Base-by-base conservation (phyloP, 2,329 filamentous ascomycete genomes). In the Neofusicoccum umdonicola region DNA sequence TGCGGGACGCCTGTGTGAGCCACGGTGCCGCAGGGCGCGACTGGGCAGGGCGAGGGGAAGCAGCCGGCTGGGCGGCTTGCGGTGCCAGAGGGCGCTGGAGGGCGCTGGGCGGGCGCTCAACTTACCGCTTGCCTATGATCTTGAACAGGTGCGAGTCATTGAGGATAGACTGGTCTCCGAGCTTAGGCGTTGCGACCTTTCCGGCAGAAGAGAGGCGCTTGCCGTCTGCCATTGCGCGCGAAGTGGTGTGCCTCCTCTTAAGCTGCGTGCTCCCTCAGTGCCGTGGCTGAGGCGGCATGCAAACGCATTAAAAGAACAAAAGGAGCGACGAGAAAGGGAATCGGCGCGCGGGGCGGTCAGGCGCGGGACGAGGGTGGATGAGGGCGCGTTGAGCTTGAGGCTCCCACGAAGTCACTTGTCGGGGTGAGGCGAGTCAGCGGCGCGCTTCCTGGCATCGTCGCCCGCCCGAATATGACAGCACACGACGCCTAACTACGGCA, bases 81-180 rank as follows among this genome's bases (percentile, higher is more conserved):
- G 42, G 19, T 19, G 19, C 58, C 41, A 35, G 61, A 31, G 27
- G 27, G 27, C 27, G 27, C 27, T 31, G 27, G 27, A 31, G 27
- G 27, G 27, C 27, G 27, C 27, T 31, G 27, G 27, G 6, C 27
- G 41, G 56, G 62, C 42, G 52, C 44, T 57, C 45, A 27, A 75
- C 84, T 75, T 80, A 88, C 86, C 84, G 83, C 68, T 84, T 84
- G 68, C 87, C 87, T 73, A 89, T 83, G 57, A 84, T 84, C 75
- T 84, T 85, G 74, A 81, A 84, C 71, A 89, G 76, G 60, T 81
- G 56, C 63, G 63, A 65, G 54, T 65, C 63, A 52, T 65, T 65
- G 54, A 65, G 63, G 27, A 65, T 52, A 45, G 63, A 65, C 63
- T 65, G 63, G 63, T 65, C 63, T 61, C 72, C 77, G 62, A 78